These are phyloP conservation scores for Cucurbita pepo DNA, from an alignment of 306 rosid species.

Conservation along the genomic window DNA sequence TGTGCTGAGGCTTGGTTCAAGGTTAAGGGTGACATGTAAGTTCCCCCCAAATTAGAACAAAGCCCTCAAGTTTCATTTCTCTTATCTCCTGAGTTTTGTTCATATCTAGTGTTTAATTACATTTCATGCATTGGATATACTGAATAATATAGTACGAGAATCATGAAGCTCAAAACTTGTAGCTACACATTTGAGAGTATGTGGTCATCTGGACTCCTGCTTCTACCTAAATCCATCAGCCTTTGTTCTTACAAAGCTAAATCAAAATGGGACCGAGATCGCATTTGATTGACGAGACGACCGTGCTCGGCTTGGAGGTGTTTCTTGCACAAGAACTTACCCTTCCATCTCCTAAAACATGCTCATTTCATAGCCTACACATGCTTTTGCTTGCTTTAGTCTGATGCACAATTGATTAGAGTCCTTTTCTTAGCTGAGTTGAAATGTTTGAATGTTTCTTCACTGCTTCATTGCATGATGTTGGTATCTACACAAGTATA, in stretches of 20 bases:
- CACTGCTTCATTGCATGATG: neutral
- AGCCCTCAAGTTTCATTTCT: neutral
- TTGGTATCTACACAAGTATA: neutral
- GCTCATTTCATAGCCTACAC: neutral
- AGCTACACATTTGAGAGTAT: neutral
- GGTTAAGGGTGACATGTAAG: slow-evolving; percentile 90
- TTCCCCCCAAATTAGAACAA: neutral
- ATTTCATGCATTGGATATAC: neutral
- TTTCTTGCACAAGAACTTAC: neutral
- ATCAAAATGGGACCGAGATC: neutral
- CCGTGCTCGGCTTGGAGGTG: neutral
- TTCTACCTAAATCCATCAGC: neutral
- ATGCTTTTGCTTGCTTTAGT: neutral
- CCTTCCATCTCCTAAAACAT: neutral
- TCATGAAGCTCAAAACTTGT: no score
- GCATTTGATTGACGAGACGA: neutral
- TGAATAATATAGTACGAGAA: neutral
- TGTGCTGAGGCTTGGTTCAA: slow-evolving; percentile 98
- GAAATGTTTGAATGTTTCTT: neutral
- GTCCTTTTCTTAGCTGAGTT: neutral
- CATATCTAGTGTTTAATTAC: neutral
- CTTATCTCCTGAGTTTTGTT: neutral
- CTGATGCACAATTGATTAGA: neutral
- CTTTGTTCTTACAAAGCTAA: neutral
- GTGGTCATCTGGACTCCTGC: neutral